Evolutionary conservation across 2,329 filamentous ascomycete genomes (phyloP).

Genomic region (Trichoderma endophyticum): DNA sequence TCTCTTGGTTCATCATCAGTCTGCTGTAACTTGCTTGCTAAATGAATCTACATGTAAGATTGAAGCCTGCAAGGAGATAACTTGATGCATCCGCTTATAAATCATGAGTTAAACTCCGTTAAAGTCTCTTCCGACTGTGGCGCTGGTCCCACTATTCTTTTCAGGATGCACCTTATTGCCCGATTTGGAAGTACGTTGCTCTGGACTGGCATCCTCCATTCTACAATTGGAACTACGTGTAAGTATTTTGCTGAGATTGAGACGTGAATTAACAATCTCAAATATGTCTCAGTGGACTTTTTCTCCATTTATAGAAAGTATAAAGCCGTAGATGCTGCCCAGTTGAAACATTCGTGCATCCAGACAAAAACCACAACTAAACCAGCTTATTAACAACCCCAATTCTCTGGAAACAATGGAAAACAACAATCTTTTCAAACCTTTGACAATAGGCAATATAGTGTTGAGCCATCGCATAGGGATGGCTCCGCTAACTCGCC

Average conservation of each 20-base stretch:
- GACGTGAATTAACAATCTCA: background rate
- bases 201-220: background rate
- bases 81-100: background rate
- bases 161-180: background rate
- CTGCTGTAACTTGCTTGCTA: background rate
- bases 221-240: background rate
- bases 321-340: background rate
- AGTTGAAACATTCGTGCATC: background rate
- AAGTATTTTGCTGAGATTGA: background rate
- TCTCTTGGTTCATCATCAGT: background rate
- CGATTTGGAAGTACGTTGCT: background rate
- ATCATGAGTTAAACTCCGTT: background rate
- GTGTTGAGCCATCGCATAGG: background rate
- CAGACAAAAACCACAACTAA: background rate
- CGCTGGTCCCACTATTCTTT: background rate
- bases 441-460: background rate
- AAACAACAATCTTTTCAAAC: constrained; percentile 19
- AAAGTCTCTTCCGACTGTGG: background rate
- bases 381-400: background rate
- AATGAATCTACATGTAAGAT: background rate
- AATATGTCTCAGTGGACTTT: background rate
- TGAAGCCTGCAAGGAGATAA: background rate
- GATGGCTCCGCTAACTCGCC: background rate
- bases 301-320: background rate
- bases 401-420: background rate